Conservation (phyloP, 176 grass and related monocot species). For the Musa troglodytarum region DNA sequence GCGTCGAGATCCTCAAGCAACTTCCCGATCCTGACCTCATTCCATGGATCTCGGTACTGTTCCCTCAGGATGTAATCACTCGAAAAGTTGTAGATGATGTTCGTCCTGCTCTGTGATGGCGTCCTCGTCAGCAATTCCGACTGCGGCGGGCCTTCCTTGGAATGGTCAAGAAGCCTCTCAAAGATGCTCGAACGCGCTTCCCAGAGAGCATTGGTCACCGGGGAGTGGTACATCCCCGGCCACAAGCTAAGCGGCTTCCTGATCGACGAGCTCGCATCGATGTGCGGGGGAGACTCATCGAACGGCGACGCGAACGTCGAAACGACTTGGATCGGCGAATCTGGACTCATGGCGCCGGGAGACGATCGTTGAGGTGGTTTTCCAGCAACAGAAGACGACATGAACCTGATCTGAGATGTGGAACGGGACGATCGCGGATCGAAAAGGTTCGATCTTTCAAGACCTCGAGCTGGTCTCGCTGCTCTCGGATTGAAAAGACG, state of each 20-base stretch:
- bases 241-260: slow-evolving; percentile 84
- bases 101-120: slow-evolving; percentile 73
- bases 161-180: slow-evolving; percentile 60
- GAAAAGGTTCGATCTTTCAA: neutral
- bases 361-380: neutral
- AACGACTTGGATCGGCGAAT: slow-evolving; percentile 39
- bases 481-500: neutral
- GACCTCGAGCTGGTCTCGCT: neutral
- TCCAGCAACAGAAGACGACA: neutral
- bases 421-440: neutral
- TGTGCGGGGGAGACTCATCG: slow-evolving; percentile 18
- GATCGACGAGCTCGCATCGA: slow-evolving; percentile 58
- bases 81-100: slow-evolving; percentile 74
- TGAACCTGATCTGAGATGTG: neutral
- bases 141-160: slow-evolving; percentile 38
- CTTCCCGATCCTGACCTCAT: slow-evolving; percentile 84
- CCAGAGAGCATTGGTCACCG: slow-evolving; percentile 88
- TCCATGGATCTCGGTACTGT: slow-evolving; percentile 79
- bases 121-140: slow-evolving; percentile 68
- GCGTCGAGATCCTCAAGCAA: slow-evolving; percentile 95
- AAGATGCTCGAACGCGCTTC: slow-evolving; percentile 95
- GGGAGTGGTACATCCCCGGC: slow-evolving; percentile 98
- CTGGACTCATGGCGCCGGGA: slow-evolving; percentile 25
- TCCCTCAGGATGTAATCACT: slow-evolving; percentile 75
- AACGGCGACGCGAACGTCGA: slow-evolving; percentile 6